These are phyloP conservation scores for Mycena maculata DNA, from an alignment of 768 basidiomycete genomes.

Conservation along the genomic window DNA sequence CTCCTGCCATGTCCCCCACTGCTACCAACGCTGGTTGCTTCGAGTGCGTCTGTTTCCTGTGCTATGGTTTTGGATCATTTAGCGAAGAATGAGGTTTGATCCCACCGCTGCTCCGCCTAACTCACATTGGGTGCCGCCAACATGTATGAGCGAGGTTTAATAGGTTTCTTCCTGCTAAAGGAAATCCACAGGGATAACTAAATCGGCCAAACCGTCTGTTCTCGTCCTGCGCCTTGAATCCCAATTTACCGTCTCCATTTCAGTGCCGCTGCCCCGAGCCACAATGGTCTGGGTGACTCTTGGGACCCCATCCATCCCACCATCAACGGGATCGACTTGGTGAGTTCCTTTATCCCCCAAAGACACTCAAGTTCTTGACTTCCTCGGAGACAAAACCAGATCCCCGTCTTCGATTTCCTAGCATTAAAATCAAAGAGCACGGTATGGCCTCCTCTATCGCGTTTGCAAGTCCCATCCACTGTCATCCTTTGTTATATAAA, in stretches of 20 bases:
- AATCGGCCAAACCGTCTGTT: not conserved
- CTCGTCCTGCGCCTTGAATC: not conserved
- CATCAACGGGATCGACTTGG: conserved; percentile 27
- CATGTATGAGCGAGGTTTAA: conserved; percentile 6
- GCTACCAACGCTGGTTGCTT: not conserved
- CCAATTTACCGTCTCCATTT: too few relatives aligned
- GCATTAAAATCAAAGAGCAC: conserved; percentile 16
- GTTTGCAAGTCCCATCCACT: conserved; percentile 6
- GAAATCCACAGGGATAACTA: conserved; percentile 14
- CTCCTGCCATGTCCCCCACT: not conserved
- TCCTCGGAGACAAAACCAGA: conserved; percentile 23
- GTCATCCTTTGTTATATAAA: not conserved
- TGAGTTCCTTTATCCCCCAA: not conserved
- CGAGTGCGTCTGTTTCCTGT: not conserved
- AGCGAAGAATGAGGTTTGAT: conserved; percentile 18
- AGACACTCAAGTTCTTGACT: not conserved
- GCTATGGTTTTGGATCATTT: too few relatives aligned
- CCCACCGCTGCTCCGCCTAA: conserved; percentile 24
- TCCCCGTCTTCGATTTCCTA: conserved; percentile 21
- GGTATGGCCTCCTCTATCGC: conserved; percentile 6
- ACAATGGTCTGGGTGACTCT: conserved; percentile 22
- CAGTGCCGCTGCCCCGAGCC: not conserved
- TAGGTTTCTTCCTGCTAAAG: not conserved
- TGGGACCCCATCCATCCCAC: conserved; percentile 22
- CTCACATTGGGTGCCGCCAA: conserved; percentile 32